These are phyloP conservation scores for Endocalyx cinctus DNA, from an alignment of 2,329 filamentous ascomycete genomes.

Conservation along the genomic window DNA sequence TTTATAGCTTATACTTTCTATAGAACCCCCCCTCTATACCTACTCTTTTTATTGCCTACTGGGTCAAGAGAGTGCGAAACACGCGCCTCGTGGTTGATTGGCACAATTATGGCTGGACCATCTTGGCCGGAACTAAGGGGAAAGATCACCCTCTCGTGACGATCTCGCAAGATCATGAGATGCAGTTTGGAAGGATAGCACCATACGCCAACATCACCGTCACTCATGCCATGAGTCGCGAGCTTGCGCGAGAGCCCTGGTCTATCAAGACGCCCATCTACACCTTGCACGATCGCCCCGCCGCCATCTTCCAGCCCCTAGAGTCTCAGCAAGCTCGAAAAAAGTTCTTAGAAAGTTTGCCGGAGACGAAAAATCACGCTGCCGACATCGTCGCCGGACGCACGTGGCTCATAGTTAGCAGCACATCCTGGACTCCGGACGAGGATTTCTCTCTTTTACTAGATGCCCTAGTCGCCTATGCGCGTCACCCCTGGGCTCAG, in stretches of 20 bases:
- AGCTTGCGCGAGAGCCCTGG: slow-evolving; percentile 63
- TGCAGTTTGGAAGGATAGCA: slow-evolving; percentile 61
- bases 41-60: slow-evolving; percentile 69
- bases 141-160: slow-evolving; percentile 67
- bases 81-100: slow-evolving; percentile 88
- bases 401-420: slow-evolving; percentile 75
- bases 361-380: slow-evolving; percentile 58
- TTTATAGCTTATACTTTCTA: no score
- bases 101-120: slow-evolving; percentile 98
- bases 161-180: slow-evolving; percentile 75
- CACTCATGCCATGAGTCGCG: slow-evolving; percentile 78
- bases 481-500: slow-evolving; percentile 31
- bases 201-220: slow-evolving; percentile 76
- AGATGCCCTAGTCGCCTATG: slow-evolving; percentile 74
- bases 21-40: slow-evolving; percentile 95
- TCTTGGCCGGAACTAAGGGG: slow-evolving; percentile 63
- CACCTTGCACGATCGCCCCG: slow-evolving; percentile 81
- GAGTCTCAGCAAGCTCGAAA: slow-evolving; percentile 39
- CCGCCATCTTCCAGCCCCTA: slow-evolving; percentile 74
- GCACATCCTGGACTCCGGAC: slow-evolving; percentile 95
- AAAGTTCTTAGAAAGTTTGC: slow-evolving; percentile 60
- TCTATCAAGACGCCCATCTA: slow-evolving; percentile 59
- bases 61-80: slow-evolving; percentile 71
- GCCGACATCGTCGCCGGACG: slow-evolving; percentile 53
- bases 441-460: slow-evolving; percentile 91